Base-by-base conservation (phyloP, 306 rosid genomes). In the Styphnolobium japonicum region DNA sequence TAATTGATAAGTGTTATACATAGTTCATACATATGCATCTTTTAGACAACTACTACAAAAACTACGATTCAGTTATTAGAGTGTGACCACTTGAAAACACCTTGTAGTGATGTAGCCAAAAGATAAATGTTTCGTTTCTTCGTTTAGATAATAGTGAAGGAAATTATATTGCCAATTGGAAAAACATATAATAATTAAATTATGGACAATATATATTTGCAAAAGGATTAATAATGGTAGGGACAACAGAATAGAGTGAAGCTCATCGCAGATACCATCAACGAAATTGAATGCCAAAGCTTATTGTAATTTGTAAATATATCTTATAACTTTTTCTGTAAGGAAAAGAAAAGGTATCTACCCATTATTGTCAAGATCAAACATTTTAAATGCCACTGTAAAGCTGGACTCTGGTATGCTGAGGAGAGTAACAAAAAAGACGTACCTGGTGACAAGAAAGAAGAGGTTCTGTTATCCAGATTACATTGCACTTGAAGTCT, bases 381-480 rank as follows among this genome's bases (percentile, higher is more conserved):
- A 92, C 98, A 94, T 92, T 80, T 90, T 94, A 71, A 94, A 94
- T 2, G 92, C 94, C 83, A 87, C 92, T 14, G 89, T 71, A 65
- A 94, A 92, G 77, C 94, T 88, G 1, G 88, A 77, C 65, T 94
- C 96, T 4, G 97, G 98, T 75, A 94, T 92, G 80, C 94, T 84
- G 48, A 94, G 89, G 34, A 93, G 88, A 40, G 93, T 91, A n/a
- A 90, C 93, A 60, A 91, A 89, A 74, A 92, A 90, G 31, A 89
- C 85, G 85, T 87, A 92, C 89, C 95, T 90, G 83, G 29, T 22
- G 46, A 39, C 2, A 6, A 72, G 12, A 53, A 63, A 12, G n/a
- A 56, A 73, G 9, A 48, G 9, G 5, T 27, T 55, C 69, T 18
- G 48, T 75, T 51, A 82, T 27, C 60, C 39, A 82, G 39, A 71